These are phyloP conservation scores for Solanum bukasovii DNA, from an alignment of 257 asterid species.

Conservation along the genomic window DNA sequence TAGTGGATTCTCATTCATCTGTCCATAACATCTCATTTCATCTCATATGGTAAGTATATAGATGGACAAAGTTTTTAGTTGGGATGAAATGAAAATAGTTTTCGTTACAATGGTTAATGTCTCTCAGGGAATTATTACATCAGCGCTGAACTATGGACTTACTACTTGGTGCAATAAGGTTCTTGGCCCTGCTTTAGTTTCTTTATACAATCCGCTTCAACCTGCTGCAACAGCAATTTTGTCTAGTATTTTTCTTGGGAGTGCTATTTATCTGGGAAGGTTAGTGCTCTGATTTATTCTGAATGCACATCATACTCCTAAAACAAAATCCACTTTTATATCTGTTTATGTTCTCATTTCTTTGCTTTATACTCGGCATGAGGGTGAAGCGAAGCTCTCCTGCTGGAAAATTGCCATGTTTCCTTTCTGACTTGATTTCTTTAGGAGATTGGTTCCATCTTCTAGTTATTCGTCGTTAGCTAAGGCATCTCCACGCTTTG, in stretches of 20 bases:
- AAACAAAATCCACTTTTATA: not conserved
- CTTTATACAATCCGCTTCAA: slow-evolving; percentile 84
- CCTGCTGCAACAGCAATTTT: slow-evolving; percentile 83
- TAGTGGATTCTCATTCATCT: not conserved
- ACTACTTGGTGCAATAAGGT: slow-evolving; percentile 82
- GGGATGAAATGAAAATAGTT: not conserved
- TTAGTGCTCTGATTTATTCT: not conserved
- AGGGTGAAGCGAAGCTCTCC: not conserved
- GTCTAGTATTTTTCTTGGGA: slow-evolving; percentile 78
- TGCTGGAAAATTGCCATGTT: not conserved
- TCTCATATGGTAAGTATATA: not conserved
- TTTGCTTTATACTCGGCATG: not conserved
- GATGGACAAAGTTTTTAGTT: no score
- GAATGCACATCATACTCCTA: not conserved
- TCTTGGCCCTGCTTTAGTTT: slow-evolving; percentile 87
- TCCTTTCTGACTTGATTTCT: not conserved
- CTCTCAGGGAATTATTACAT: slow-evolving; percentile 72
- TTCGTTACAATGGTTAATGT: not conserved
- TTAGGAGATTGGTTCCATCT: not conserved
- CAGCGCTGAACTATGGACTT: slow-evolving; percentile 83
- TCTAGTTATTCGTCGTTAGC: not conserved
- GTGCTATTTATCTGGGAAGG: slow-evolving; percentile 98
- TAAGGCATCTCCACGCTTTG: not conserved
- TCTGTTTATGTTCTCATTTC: no score
- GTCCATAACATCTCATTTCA: not conserved